These are phyloP conservation scores for Penicillium atrosanguineum DNA, from an alignment of 495 filamentous ascomycete species.

Conservation along the genomic window DNA sequence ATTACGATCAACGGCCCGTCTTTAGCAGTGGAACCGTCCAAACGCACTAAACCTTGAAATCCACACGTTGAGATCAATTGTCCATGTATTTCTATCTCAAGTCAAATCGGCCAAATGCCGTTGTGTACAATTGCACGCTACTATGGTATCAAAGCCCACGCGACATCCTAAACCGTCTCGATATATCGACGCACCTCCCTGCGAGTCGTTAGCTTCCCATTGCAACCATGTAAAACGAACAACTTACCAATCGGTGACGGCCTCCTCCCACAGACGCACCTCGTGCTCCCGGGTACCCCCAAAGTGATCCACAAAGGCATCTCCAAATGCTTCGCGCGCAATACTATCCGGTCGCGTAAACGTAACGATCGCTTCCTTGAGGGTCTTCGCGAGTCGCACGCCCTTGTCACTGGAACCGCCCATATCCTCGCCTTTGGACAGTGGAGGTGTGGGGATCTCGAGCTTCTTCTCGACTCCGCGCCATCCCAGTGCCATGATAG, in stretches of 20 bases:
- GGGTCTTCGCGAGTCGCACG: constrained; percentile 70
- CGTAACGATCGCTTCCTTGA: constrained; percentile 75
- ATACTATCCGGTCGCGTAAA: constrained; percentile 76
- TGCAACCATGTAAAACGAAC: not conserved
- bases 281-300: constrained; percentile 92
- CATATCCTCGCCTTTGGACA: constrained; percentile 77
- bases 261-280: constrained; percentile 86
- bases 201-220: constrained; percentile 14
- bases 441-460: constrained; percentile 74
- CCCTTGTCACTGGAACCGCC: constrained; percentile 59
- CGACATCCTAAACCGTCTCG: constrained; percentile 38
- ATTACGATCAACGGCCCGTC: no score
- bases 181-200: constrained; percentile 54
- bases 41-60: not conserved
- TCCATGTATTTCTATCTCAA: not conserved
- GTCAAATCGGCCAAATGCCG: not conserved
- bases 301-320: constrained; percentile 95
- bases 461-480: constrained; percentile 88
- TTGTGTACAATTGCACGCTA: not conserved
- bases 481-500: constrained; percentile 82
- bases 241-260: constrained; percentile 87
- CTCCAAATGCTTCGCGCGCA: constrained; percentile 86
- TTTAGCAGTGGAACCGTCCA: not conserved
- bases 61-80: not conserved
- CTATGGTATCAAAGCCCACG: not conserved